A percentile compares a stretch with the other conserved stretches of the same genome.
These are phyloP conservation scores for Colletotrichum spinosum DNA, from an alignment of 2,329 filamentous ascomycete species.

Conservation along the genomic window DNA sequence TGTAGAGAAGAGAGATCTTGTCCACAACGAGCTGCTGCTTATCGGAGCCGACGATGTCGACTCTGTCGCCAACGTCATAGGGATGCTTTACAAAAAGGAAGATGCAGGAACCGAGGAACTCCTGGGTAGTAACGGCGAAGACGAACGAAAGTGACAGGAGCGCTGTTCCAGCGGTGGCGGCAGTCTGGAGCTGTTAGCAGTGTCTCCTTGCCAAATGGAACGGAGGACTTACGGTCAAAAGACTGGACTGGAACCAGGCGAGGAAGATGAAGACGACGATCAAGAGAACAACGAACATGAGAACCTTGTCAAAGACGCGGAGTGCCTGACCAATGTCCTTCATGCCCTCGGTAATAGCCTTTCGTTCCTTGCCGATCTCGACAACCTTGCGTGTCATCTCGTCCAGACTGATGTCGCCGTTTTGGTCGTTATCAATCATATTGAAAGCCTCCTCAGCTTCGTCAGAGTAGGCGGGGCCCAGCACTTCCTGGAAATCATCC, in stretches of 20 bases:
- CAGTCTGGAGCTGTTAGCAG: conserved; percentile 62
- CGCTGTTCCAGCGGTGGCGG: conserved; percentile 91
- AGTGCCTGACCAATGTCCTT: conserved; percentile 97
- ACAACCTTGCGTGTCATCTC: conserved; percentile 93
- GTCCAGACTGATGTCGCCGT: conserved; percentile 93
- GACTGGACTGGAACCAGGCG: conserved; percentile 39
- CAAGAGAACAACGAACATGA: conserved; percentile 84
- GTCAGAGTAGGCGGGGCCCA: conserved; percentile 77
- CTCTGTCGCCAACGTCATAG: conserved; percentile 93
- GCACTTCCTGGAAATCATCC: conserved; percentile 89
- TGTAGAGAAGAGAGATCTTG: conserved; percentile 93
- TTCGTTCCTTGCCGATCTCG: conserved; percentile 86
- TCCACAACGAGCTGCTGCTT: conserved; percentile 82
- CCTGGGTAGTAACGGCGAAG: conserved; percentile 90
- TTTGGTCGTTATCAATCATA: conserved; percentile 85
- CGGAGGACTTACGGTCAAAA: conserved; percentile 58
- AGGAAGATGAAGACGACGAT: conserved; percentile 84
- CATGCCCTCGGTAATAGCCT: conserved; percentile 92
- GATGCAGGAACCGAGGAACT: conserved; percentile 97
- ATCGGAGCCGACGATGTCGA: conserved; percentile 75
- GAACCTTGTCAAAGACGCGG: conserved; percentile 86
- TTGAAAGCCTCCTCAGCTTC: conserved; percentile 90
- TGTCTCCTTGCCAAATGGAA: neutral
- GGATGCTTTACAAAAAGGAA: conserved; percentile 99
- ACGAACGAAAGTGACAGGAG: conserved; percentile 97